Evolutionary conservation across 345 rosid species (phyloP).

Genomic region (Citrus glauca): DNA sequence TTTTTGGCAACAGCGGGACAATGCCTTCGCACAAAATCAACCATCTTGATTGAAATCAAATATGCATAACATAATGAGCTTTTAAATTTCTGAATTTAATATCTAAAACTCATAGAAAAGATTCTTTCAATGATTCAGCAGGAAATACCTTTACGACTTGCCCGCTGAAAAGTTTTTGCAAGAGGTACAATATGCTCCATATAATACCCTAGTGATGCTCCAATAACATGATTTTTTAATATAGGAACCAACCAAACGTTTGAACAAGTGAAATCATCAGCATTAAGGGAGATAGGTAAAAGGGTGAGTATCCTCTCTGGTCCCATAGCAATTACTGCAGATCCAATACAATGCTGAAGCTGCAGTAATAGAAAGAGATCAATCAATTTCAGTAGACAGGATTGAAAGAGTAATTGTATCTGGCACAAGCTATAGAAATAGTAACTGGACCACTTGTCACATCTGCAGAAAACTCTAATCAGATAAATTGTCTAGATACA

Average conservation of each 20-base stretch:
- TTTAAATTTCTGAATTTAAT: neutral
- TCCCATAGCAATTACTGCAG: constrained; percentile 82
- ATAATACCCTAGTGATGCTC: constrained; percentile 74
- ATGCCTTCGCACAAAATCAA: neutral
- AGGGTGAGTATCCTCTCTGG: constrained; percentile 63
- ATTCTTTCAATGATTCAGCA: constrained; percentile 1
- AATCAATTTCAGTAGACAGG: constrained; percentile 14
- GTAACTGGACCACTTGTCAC: neutral
- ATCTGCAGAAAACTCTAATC: neutral
- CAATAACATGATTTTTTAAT: constrained; percentile 54
- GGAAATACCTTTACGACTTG: constrained; percentile 59
- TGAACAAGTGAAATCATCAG: constrained; percentile 48
- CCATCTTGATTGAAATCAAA: neutral
- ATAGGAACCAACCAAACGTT: constrained; percentile 84
- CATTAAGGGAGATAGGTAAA: constrained; percentile 59
- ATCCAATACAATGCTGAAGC: constrained; percentile 80
- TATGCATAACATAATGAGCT: neutral
- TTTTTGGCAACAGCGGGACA: neutral
- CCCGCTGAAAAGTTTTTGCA: constrained; percentile 55
- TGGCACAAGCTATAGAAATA: neutral
- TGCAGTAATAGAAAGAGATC: constrained; percentile 32
- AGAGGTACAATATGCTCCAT: constrained; percentile 84
- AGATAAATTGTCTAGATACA: neutral
- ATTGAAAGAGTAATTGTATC: neutral
- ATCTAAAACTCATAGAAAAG: neutral